phyloP scores from a whole-genome alignment of 768 basidiomycete species.

The Lactarius pseudohatsudake region DNA sequence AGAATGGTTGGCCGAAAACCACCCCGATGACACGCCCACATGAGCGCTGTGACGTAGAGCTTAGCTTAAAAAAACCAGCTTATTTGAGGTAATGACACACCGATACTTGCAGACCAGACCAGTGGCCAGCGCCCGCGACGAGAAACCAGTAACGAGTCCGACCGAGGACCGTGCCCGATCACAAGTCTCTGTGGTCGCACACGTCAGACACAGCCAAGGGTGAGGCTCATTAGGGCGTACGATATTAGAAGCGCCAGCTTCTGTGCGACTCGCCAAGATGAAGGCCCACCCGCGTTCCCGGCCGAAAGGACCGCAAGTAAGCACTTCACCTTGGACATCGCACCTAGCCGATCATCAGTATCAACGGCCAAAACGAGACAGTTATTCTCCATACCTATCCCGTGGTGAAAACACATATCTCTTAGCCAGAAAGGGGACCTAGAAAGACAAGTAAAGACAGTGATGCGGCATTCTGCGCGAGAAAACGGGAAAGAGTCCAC shows the following conservation, averaged over 20 bases:
- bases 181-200: not conserved
- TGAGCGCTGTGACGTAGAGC: not conserved
- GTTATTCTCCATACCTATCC: not conserved
- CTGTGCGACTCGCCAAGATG: slow-evolving; percentile 2
- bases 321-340: slow-evolving; percentile 10
- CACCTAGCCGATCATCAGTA: not conserved
- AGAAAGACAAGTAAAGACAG: slow-evolving; percentile 15
- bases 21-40: slow-evolving; percentile 8
- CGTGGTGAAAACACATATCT: not conserved
- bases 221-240: not conserved
- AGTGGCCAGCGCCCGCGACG: not conserved
- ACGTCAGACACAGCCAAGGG: not conserved
- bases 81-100: not conserved
- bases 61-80: not conserved
- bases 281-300: slow-evolving; percentile 15
- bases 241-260: not conserved
- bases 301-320: slow-evolving; percentile 20
- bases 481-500: slow-evolving; percentile 16
- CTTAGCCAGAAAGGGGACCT: slow-evolving; percentile 1
- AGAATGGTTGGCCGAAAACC: slow-evolving; percentile 13
- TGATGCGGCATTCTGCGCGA: slow-evolving; percentile 7
- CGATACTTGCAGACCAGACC: slow-evolving; percentile 17
- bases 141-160: slow-evolving; percentile 11
- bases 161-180: slow-evolving; percentile 12
- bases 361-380: not conserved